phyloP scores from a whole-genome alignment of 306 rosid genomes.

The Carpinus fangiana region DNA sequence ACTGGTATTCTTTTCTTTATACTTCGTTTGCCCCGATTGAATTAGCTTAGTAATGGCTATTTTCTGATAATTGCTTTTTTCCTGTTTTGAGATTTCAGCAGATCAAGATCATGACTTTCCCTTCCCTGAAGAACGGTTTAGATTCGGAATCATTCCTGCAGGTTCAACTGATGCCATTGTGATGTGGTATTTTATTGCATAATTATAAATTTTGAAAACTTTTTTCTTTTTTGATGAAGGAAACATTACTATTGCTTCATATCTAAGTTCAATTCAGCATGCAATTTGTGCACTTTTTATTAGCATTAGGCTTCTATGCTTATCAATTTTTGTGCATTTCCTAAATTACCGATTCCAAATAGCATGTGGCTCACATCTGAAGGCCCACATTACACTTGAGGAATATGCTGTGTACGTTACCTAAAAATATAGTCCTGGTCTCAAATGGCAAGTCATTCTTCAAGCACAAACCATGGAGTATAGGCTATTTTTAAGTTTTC shows the following conservation, averaged over 20 bases:
- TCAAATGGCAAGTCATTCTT: not conserved
- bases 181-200: constrained; percentile 62
- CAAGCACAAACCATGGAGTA: not conserved
- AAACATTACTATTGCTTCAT: constrained; percentile 2
- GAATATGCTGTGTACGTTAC: not conserved
- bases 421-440: not conserved
- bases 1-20: constrained; percentile 2
- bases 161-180: constrained; percentile 98
- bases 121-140: constrained; percentile 57
- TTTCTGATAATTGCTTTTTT: constrained; percentile 8
- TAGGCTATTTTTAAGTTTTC: not conserved
- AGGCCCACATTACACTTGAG: not conserved
- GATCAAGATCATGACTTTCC: constrained; percentile 57
- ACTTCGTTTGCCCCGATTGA: not conserved
- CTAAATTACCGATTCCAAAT: not conserved
- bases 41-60: not conserved
- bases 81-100: constrained; percentile 46
- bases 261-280: not conserved
- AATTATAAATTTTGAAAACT: constrained; percentile 2
- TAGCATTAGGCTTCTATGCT: constrained; percentile 12
- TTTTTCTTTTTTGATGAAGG: constrained; percentile 11
- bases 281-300: constrained; percentile 6
- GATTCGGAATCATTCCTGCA: constrained; percentile 94
- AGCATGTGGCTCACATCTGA: not conserved
- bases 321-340: constrained; percentile 3